Base-by-base conservation (phyloP, 2,329 filamentous ascomycete species). In the Neobulgaria alba region DNA sequence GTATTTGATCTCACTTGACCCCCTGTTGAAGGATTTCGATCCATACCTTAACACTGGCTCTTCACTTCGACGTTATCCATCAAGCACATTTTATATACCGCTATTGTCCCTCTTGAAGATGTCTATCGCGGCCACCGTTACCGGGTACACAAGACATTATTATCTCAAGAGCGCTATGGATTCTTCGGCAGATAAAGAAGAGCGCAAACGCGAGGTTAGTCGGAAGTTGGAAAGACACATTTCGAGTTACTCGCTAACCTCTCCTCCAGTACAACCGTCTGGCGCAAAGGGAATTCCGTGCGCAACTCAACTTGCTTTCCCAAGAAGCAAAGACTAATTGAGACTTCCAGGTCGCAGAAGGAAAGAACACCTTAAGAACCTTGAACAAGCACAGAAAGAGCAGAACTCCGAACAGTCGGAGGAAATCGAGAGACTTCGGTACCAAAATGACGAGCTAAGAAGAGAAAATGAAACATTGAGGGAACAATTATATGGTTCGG, bases 241-340 rank as follows among this genome's bases (percentile, higher is more conserved):
- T 15, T 29, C 23, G 10, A 14, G n/a, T 15, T 23, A 7, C n/a
- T 4, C 14, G 14, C n/a, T 14, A 12, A 23, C 14, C 10, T 32
- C 8, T 32, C n/a, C 8, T 40, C 14, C 17, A 61, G 58, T 61
- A 61, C 49, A 67, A 67, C 45, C 59, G 64, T 35, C 61, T 67
- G 48, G 64, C 64, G 34, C 64, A 67, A 42, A 52, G 64, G 49
- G 62, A 66, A 48, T 67, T 67, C 47, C 62, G 64, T 67, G 63
- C 50, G 63, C 29, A 37, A 20, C 32, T 33, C 16, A 17, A 23
- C 33, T 18, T 33, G 31, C 40, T 38, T 12, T 12, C 33, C 15
- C 34, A 39, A 15, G 15, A 19, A 14, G 17, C 29, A 42, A 29
- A 39, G 23, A 36, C 46, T 53, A 46, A 55, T 42, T 2, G 26